Evolutionary conservation across 805 yeast genomes (phyloP), one percentile per base, ranked within the genome.

Genomic region (Myxozyma nipponensis): DNA sequence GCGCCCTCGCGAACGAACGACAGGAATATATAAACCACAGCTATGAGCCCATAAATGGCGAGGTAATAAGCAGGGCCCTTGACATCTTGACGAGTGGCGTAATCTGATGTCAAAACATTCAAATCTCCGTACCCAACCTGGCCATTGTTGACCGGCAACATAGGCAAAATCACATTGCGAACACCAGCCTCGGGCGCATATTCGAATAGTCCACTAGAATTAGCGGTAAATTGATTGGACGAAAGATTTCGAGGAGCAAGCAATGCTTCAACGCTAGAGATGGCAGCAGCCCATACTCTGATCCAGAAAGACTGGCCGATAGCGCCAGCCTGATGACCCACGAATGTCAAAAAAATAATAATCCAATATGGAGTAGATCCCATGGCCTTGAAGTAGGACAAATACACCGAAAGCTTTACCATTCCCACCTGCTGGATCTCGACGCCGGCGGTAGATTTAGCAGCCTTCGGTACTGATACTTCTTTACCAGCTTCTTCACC

Each of bases 281-380:
- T 41, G 15, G 58, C 56, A 15, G 48, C 63, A 3, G 95, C 82
- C 97, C 97, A 89, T 23, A 72, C 69, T 71, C 89, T 80, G 62
- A 90, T 77, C 97, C 96, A 90, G 83, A 86, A 87, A 2, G 95
- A 82, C 70, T 88, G 95, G 19, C 72, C 69, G 60, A 90, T 79
- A 61, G 75, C 75, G n/a, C 79, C 67, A 39, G 67, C 65, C 65
- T 90, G 95, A 7, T 86, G 75, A 7, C 72, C 54, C 46, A 78
- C 47, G 60, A 83, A 83, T 1, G 81, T 66, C 2, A 65, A 35
- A 3, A 77, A 43, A 44, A 87, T 65, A 9, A 73, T 44, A 1
- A 67, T 4, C 77, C 93, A 76, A 56, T 78, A 73, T 18, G 66
- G 61, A 60, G 68, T 63, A 5, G 84, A 82, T 54, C 97, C 98